phyloP scores from a whole-genome alignment of 208 protist genomes.

The Wallacemonas rigidus region DNA sequence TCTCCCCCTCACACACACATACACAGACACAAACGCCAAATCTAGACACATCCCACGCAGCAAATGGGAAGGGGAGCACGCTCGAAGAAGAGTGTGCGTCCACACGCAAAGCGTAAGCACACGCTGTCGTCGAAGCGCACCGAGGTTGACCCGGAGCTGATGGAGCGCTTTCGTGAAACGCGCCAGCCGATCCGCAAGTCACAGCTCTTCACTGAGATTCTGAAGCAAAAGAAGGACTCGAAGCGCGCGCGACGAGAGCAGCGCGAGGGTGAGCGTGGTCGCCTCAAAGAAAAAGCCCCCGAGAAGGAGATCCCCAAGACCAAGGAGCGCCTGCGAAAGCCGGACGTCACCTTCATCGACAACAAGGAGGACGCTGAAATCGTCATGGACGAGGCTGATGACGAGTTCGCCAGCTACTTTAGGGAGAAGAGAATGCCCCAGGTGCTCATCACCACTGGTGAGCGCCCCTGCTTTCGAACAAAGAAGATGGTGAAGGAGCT shows the following conservation, averaged over 20 bases:
- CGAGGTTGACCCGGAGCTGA: conserved; percentile 72
- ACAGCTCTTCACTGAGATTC: conserved; percentile 82
- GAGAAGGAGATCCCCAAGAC: conserved; percentile 86
- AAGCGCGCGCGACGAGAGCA: conserved; percentile 84
- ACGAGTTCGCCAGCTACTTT: conserved; percentile 89
- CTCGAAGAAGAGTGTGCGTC: conserved; percentile 57
- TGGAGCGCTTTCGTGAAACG: conserved; percentile 85
- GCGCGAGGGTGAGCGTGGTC: conserved; percentile 73
- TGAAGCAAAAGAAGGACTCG: conserved; percentile 89
- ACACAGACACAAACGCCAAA: conserved; percentile 17
- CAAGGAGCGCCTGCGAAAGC: conserved; percentile 81
- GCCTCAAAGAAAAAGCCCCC: conserved; percentile 73
- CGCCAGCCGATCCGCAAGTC: conserved; percentile 84
- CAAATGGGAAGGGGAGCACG: conserved; percentile 82
- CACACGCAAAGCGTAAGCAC: conserved; percentile 39
- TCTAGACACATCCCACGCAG: not conserved
- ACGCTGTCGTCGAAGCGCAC: conserved; percentile 42
- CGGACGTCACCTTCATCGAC: conserved; percentile 81
- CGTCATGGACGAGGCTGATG: conserved; percentile 85
- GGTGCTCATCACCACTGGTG: conserved; percentile 89
- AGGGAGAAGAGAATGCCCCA: conserved; percentile 64
- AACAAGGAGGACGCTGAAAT: conserved; percentile 78
- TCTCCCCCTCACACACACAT: conserved; percentile 16
- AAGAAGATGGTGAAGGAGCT: conserved; percentile 91
- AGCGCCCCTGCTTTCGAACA: conserved; percentile 82